Evolutionary conservation across 495 filamentous ascomycete genomes (phyloP).

Genomic region (Saxispiralis lemnorum): DNA sequence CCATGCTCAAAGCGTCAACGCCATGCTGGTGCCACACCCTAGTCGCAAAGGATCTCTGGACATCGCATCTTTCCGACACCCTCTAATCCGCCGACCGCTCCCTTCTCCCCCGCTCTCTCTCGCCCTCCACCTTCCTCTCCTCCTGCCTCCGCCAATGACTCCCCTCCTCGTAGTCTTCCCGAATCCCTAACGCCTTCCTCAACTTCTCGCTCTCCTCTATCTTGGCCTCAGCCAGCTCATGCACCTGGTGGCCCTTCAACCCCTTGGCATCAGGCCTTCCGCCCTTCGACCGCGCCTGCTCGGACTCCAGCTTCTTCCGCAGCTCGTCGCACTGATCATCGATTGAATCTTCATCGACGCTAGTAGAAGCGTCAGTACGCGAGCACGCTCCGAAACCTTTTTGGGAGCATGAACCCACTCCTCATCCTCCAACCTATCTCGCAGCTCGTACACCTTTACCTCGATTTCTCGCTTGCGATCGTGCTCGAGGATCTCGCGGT

Average conservation of each 20-base stretch:
- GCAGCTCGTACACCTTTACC: constrained; percentile 75
- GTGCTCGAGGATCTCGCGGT: constrained; percentile 83
- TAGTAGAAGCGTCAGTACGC: constrained; percentile 16
- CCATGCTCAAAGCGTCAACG: too few relatives aligned
- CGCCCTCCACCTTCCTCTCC: constrained; percentile 46
- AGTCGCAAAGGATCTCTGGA: too few relatives aligned
- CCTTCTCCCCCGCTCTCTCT: constrained; percentile 24
- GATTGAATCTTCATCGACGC: constrained; percentile 64
- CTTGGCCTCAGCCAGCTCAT: constrained; percentile 91
- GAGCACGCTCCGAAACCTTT: neutral
- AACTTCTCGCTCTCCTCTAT: constrained; percentile 86
- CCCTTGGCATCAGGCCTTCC: constrained; percentile 33
- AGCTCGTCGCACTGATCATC: constrained; percentile 46
- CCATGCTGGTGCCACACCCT: too few relatives aligned
- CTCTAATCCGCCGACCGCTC: constrained; percentile 9
- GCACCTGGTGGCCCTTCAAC: constrained; percentile 84
- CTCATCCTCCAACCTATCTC: constrained; percentile 79
- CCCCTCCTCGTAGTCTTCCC: constrained; percentile 74
- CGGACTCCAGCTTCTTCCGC: constrained; percentile 42
- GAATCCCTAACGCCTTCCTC: constrained; percentile 73
- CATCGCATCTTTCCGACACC: too few relatives aligned
- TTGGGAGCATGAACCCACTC: constrained; percentile 28
- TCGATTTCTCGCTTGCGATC: constrained; percentile 78
- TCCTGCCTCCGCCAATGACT: constrained; percentile 55
- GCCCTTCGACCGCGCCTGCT: constrained; percentile 29